These are phyloP conservation scores for Meredithiella fracta DNA, from an alignment of 2,329 filamentous ascomycete species.

Conservation along the genomic window DNA sequence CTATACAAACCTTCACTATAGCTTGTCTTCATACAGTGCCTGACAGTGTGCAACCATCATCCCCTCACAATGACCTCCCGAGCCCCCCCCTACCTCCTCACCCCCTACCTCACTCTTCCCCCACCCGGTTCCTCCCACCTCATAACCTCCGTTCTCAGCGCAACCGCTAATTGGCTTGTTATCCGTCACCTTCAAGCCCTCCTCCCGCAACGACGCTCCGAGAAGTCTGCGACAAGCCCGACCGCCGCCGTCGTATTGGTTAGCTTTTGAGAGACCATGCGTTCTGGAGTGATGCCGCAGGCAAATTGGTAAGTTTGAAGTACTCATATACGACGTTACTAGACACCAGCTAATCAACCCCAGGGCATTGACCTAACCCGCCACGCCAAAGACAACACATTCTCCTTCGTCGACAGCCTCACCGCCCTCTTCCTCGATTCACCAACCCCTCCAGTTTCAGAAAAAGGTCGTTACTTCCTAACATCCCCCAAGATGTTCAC, in stretches of 20 bases:
- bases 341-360: too few species aligned
- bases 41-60: neutral
- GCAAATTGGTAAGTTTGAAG: constrained; percentile 39
- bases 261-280: constrained; percentile 64
- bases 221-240: neutral
- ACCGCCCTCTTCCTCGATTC: constrained; percentile 33
- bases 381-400: constrained; percentile 38
- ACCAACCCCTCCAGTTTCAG: constrained; percentile 4
- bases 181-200: constrained; percentile 34
- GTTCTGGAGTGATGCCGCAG: constrained; percentile 61
- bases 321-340: too few species aligned
- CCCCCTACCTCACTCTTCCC: constrained; percentile 45
- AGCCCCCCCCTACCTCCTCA: constrained; percentile 41
- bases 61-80: constrained; percentile 29
- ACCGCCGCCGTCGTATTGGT: constrained; percentile 51
- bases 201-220: constrained; percentile 22
- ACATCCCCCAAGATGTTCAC: constrained; percentile 19
- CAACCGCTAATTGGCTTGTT: constrained; percentile 49
- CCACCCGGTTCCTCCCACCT: constrained; percentile 44
- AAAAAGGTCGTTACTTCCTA: constrained; percentile 14
- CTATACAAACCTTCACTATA: too few species aligned
- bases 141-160: constrained; percentile 50
- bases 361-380: constrained; percentile 56
- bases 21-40: neutral
- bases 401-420: constrained; percentile 63